phyloP scores from a whole-genome alignment of 164 flowering plant genomes.

The Buxus sempervirens region DNA sequence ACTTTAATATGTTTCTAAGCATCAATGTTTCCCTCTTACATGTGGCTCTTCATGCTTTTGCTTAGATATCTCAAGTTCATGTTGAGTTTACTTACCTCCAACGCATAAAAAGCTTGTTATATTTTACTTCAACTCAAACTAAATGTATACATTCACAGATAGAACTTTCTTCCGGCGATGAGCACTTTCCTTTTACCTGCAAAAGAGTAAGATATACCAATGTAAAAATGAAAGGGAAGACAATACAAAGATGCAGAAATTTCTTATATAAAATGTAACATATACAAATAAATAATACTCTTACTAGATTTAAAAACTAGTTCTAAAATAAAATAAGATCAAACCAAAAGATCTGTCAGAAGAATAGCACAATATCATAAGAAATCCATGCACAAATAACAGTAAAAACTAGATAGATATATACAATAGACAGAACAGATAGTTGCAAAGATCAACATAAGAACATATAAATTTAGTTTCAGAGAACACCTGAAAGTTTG shows the following conservation, averaged over 20 bases:
- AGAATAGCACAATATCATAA: not conserved
- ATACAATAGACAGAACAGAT: not conserved
- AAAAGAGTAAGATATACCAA: not conserved
- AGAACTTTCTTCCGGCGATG: not conserved
- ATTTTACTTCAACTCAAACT: not conserved
- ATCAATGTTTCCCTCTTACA: too few species aligned
- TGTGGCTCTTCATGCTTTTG: not conserved
- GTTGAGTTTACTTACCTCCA: not conserved
- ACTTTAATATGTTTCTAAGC: too few species aligned
- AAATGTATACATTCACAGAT: not conserved
- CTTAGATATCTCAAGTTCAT: not conserved
- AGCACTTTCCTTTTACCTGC: not conserved
- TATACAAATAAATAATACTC: not conserved
- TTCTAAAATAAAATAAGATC: not conserved
- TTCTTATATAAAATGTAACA: not conserved
- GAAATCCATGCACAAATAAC: not conserved
- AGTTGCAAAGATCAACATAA: not conserved
- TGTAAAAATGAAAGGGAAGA: not conserved
- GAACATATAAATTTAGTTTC: not conserved
- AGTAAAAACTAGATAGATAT: not conserved
- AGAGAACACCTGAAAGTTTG: conserved; percentile 4
- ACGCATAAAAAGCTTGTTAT: not conserved
- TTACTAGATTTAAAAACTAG: not conserved
- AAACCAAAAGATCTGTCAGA: not conserved
- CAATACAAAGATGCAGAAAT: not conserved